These are phyloP conservation scores for Hymenoscyphus linearis DNA, from an alignment of 2,329 filamentous ascomycete species.

Conservation along the genomic window DNA sequence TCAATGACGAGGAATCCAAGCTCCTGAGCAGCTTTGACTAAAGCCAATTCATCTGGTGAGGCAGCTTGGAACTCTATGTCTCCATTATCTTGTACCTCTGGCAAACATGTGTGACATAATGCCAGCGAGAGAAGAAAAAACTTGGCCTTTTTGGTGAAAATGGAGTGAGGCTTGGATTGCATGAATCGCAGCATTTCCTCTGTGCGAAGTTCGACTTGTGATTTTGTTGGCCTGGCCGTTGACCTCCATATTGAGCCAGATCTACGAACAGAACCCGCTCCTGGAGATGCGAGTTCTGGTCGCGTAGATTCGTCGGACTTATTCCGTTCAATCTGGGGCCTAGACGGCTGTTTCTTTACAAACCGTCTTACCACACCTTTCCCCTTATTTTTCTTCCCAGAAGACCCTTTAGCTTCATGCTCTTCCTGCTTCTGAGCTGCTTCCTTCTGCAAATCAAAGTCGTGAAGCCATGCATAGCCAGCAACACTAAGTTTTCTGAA, in stretches of 20 bases:
- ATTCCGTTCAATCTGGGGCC: background rate
- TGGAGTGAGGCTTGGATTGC: constrained; percentile 64
- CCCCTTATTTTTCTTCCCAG: constrained; percentile 21
- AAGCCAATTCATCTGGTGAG: constrained; percentile 82
- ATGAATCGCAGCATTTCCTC: constrained; percentile 75
- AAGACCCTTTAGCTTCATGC: constrained; percentile 2
- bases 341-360: constrained; percentile 14
- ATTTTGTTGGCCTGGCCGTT: constrained; percentile 30
- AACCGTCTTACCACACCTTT: constrained; percentile 19
- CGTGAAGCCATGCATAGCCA: constrained; percentile 83
- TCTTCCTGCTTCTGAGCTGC: constrained; percentile 15
- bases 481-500: constrained; percentile 90
- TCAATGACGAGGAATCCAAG: constrained; percentile 75
- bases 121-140: constrained; percentile 82
- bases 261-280: constrained; percentile 16
- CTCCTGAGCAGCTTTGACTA: constrained; percentile 80
- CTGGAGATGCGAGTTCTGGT: constrained; percentile 3
- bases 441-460: constrained; percentile 49
- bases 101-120: constrained; percentile 85
- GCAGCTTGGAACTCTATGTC: constrained; percentile 78
- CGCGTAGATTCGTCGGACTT: constrained; percentile 4
- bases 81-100: constrained; percentile 66
- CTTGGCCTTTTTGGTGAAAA: constrained; percentile 72
- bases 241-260: constrained; percentile 30
- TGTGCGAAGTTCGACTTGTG: constrained; percentile 58